phyloP scores from a whole-genome alignment of 352 stramenopile genomes.

The Phytophthora pistaciae region DNA sequence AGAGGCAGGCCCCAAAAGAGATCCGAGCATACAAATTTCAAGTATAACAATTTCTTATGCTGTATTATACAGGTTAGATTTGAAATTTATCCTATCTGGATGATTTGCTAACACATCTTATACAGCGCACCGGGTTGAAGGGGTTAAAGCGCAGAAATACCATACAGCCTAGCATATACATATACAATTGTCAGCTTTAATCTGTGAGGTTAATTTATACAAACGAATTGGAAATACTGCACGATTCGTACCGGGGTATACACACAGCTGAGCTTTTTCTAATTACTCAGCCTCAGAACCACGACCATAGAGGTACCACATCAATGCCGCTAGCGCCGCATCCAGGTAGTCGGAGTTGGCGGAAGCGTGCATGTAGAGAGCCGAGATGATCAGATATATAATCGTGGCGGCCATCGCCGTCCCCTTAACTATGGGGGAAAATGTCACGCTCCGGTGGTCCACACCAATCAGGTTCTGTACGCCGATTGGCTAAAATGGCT shows the following conservation, averaged over 20 bases:
- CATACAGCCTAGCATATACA: too few species aligned
- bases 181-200: too few species aligned
- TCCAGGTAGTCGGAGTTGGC: neutral
- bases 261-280: neutral
- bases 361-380: neutral
- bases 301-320: neutral
- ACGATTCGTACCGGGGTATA: neutral
- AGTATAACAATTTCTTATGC: neutral
- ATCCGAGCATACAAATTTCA: too few species aligned
- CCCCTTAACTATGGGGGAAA: too few species aligned
- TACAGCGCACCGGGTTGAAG: constrained; percentile 4
- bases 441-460: too few species aligned
- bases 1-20: too few species aligned
- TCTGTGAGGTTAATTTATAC: too few species aligned
- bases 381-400: neutral
- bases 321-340: neutral
- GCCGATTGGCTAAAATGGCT: too few species aligned
- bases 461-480: too few species aligned
- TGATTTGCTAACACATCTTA: constrained; percentile 8
- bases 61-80: constrained; percentile 6
- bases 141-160: too few species aligned
- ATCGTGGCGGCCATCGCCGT: too few species aligned
- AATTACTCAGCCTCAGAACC: neutral
- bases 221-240: neutral
- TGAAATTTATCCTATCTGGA: neutral